A percentile compares a stretch with the other conserved stretches of the same genome.
Evolutionary conservation across 495 filamentous ascomycete species (phyloP).

Genomic region (Astrocystis sublimbata): DNA sequence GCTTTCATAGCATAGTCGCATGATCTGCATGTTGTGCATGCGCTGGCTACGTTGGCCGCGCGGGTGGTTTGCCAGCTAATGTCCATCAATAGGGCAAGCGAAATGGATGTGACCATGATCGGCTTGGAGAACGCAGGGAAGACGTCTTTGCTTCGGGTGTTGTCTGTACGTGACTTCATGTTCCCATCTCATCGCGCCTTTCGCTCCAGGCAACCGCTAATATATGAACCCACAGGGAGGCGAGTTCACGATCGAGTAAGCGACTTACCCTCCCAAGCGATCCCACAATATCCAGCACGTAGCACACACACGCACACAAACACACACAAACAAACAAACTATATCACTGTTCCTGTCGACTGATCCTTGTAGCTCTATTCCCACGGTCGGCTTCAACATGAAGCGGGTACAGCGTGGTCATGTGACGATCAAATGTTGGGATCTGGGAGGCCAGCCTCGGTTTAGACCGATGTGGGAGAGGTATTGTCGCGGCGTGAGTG

Average conservation of each 20-base stretch:
- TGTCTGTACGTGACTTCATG: conserved; percentile 70
- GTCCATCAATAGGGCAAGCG: conserved; percentile 72
- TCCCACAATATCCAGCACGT: not conserved
- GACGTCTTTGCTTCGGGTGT: conserved; percentile 87
- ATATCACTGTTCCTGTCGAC: conserved; percentile 11
- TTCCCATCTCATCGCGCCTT: conserved; percentile 8
- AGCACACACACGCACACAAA: too few relatives aligned
- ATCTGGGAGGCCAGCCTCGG: conserved; percentile 93
- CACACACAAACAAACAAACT: too few relatives aligned
- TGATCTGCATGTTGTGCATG: too few relatives aligned
- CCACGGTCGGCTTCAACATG: conserved; percentile 98
- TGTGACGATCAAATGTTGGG: conserved; percentile 99
- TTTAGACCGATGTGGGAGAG: conserved; percentile 99
- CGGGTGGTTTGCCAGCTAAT: conserved; percentile 19
- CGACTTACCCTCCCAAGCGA: conserved; percentile 28
- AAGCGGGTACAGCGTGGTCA: conserved; percentile 97
- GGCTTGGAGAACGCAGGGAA: conserved; percentile 98
- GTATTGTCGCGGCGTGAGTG: conserved; percentile 96
- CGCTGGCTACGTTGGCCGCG: conserved; percentile 23
- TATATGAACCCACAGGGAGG: conserved; percentile 66
- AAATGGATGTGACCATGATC: conserved; percentile 99
- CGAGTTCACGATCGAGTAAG: conserved; percentile 99
- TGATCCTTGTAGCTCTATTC: conserved; percentile 74
- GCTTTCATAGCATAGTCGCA: conserved; percentile 16
- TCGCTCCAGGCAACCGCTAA: conserved; percentile 23